phyloP scores from a whole-genome alignment of 2,329 filamentous ascomycete genomes.

The Lasiodiplodia citricola region DNA sequence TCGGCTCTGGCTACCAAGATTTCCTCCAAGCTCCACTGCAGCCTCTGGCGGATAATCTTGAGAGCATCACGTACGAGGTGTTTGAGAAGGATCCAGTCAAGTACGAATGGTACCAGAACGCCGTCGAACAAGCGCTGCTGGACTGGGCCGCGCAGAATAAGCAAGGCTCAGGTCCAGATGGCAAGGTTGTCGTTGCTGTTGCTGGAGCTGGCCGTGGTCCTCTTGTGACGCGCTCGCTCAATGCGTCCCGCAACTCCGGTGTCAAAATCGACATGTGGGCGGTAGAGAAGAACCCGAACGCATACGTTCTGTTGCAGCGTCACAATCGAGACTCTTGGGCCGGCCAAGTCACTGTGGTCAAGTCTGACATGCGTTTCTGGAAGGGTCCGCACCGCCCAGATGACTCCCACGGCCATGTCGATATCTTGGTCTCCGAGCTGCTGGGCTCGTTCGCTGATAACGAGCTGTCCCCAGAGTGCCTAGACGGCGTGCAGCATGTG shows the following conservation, averaged over 20 bases:
- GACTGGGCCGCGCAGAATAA: constrained; percentile 79
- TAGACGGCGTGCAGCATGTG: constrained; percentile 93
- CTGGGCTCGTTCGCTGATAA: constrained; percentile 97
- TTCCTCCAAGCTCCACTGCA: constrained; percentile 95
- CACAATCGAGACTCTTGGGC: constrained; percentile 84
- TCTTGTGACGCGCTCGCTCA: constrained; percentile 83
- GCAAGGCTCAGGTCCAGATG: constrained; percentile 73
- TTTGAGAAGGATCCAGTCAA: constrained; percentile 99
- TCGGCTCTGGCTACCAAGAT: constrained; percentile 80
- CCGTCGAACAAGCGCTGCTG: constrained; percentile 77
- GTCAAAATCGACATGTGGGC: constrained; percentile 87
- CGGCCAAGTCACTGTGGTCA: constrained; percentile 81
- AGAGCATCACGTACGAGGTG: constrained; percentile 96
- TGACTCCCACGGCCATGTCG: constrained; percentile 69
- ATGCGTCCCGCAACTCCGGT: constrained; percentile 76
- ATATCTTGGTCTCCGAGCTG: constrained; percentile 93
- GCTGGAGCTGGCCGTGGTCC: constrained; percentile 93
- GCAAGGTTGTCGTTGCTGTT: constrained; percentile 83
- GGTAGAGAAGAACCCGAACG: constrained; percentile 97
- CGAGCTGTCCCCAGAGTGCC: constrained; percentile 92
- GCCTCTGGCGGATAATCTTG: constrained; percentile 92
- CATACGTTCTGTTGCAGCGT: constrained; percentile 87
- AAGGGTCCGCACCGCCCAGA: constrained; percentile 71
- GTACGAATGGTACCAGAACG: constrained; percentile 92
- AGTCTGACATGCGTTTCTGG: constrained; percentile 98